Evolutionary conservation across 305 asterid species (phyloP), one percentile per base, ranked within the genome.

Genomic region (Fraxinus greggii): DNA sequence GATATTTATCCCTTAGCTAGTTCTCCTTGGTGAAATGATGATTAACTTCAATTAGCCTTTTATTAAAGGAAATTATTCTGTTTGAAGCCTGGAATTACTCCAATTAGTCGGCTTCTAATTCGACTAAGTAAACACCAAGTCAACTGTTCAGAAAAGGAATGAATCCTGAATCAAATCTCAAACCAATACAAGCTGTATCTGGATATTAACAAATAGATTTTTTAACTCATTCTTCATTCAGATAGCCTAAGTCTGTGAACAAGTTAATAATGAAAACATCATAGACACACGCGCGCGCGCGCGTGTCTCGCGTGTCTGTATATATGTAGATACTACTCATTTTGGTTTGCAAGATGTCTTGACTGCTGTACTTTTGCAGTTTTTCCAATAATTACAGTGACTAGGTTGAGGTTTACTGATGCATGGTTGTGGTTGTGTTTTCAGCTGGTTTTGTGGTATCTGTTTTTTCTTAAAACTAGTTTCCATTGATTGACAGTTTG

Each of bases 401-500:
- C 19, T 77, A 12, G 19, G 38, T 63, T 36, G 51, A 32, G 72
- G 61, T 36, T 72, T 78, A 48, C 33, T n/a, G 40, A n/a, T 32
- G 69, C 73, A 56, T 29, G 48, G n/a, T 13, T 4, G 6, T 23
- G 3, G 21, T 69, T 5, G 75, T 69, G 36, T 75, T 63, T 77
- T 77, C 59, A 19, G 36, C 21, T 67, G 51, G 63, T 81, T 76
- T 24, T 9, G 5, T 38, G 35, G 42, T 13, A 21, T 76, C 12
- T 70, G 8, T 72, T 36, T 74, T 74, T 36, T 69, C 38, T 23
- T 79, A 77, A 45, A 56, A 76, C 67, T 15, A 23, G 51, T 63
- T 69, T 72, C 77, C 29, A n/a, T 70, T 78, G 17, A 67, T 83
- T 86, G 38, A 85, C 45, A 80, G 23, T 75, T 35, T 48, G 21